These are phyloP conservation scores for Sclerotinia nivalis DNA, from an alignment of 2,329 filamentous ascomycete genomes.

Conservation along the genomic window DNA sequence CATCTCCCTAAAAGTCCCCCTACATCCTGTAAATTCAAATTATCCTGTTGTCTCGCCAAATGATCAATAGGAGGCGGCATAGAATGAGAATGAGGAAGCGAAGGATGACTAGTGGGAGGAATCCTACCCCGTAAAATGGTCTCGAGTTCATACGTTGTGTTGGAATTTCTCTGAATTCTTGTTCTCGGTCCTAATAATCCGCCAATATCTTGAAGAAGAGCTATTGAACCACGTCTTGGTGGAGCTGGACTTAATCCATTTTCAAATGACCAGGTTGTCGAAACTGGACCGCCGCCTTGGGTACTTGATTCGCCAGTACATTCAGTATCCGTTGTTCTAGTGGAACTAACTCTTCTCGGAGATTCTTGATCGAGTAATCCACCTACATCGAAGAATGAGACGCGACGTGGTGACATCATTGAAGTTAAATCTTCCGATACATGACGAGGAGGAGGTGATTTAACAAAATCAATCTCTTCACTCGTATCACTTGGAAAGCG, in stretches of 20 bases:
- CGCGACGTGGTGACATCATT: slow-evolving; percentile 53
- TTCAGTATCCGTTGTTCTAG: slow-evolving; percentile 36
- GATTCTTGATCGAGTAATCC: slow-evolving; percentile 64
- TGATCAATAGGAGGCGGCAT: background rate
- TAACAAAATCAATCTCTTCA: slow-evolving; percentile 48
- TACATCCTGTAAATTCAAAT: slow-evolving; percentile 9
- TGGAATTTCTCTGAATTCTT: slow-evolving; percentile 26
- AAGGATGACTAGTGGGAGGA: background rate
- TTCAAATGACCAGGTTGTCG: slow-evolving; percentile 31
- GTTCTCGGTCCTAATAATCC: slow-evolving; percentile 51
- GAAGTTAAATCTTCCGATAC: slow-evolving; percentile 39
- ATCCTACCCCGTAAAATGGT: slow-evolving; percentile 33
- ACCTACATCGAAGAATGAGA: slow-evolving; percentile 85
- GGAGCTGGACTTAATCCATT: slow-evolving; percentile 46
- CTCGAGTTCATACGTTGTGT: slow-evolving; percentile 35
- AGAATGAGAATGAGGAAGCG: background rate
- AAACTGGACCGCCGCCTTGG: slow-evolving; percentile 26
- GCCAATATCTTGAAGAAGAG: slow-evolving; percentile 59
- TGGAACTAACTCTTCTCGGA: slow-evolving; percentile 32
- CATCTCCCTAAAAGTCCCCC: slow-evolving; percentile 1
- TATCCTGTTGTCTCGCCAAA: background rate
- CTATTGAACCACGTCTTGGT: slow-evolving; percentile 55
- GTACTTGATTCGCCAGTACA: slow-evolving; percentile 32
- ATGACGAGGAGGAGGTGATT: slow-evolving; percentile 30
- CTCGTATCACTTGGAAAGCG: slow-evolving; percentile 39